Base-by-base conservation (phyloP, 1,139 yeast species). In the Blastobotrys arbuscula region DNA sequence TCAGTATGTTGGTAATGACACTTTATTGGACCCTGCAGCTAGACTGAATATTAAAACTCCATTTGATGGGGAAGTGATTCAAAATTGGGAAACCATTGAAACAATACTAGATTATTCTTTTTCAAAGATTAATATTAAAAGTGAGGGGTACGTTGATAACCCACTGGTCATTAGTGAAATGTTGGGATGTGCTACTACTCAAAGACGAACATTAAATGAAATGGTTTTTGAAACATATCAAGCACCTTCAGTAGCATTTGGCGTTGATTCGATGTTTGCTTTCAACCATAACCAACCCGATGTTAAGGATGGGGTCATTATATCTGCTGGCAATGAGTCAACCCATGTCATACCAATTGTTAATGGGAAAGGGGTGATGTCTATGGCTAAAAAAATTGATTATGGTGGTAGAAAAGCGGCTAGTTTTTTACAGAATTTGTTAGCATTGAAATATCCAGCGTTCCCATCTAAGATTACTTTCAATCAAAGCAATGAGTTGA, bases 61-160 rank as follows among this genome's bases (percentile, higher is more conserved):
- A 0, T 92, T 78, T 62, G 98, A 94, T 65, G 96, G 96, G 0
- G 78, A 88, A 2, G 69, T 88, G 57, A 72, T 92, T 34, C 82
- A 95, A 26, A 92, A 90, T 64, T 94, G 98, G 97, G 98, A 94
- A 52, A 79, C 83, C 50, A 77, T 84, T 8, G 98, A 94, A 63
- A 77, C 75, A 49, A 77, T 92, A 49, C 65, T 94, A 49, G 97
- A 92, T 63, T 92, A 89, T 62, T 74, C 92, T 0, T 84, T 92
- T 63, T 78, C 81, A 51, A 95, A 86, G 64, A 62, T 92, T 46
- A 50, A 56, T 2, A 95, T 87, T 2, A 63, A 68, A 18, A 75
- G 86, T 13, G 56, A 61, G 28, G 81, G 82, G 0, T 60, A 72
- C 0, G 79, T 89, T 10, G 78, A 82, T 47, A 88, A 86, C 58